Conservation (phyloP, 805 yeast species). For the Cyberlindnera mycetangii region DNA sequence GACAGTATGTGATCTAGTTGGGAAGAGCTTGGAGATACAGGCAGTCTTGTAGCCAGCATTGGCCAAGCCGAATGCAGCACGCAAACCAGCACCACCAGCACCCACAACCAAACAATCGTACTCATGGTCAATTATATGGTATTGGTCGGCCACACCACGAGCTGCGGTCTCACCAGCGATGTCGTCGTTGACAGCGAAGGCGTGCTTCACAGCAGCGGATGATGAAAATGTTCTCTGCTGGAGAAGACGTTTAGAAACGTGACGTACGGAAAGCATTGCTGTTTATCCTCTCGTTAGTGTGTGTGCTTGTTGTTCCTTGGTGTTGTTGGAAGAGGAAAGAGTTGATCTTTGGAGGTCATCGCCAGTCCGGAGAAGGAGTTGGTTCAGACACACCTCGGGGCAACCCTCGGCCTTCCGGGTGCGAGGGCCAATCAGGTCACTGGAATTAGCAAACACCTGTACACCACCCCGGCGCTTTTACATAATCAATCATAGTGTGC, state of each 20-base stretch:
- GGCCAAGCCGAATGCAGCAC: conserved; percentile 98
- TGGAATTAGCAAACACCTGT: conserved; percentile 21
- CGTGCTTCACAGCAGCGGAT: conserved; percentile 21
- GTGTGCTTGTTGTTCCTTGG: neutral
- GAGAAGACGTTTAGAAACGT: conserved; percentile 20
- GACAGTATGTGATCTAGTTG: conserved; percentile 97
- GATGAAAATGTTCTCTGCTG: conserved; percentile 23
- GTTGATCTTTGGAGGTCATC: neutral
- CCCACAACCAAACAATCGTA: conserved; percentile 98
- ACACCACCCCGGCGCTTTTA: conserved; percentile 13
- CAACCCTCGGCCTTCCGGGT: conserved; percentile 16
- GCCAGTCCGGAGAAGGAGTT: conserved; percentile 4
- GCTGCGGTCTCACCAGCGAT: conserved; percentile 52
- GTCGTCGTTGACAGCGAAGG: conserved; percentile 36
- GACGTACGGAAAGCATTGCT: conserved; percentile 27
- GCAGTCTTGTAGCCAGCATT: conserved; percentile 98
- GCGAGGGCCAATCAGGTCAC: conserved; percentile 16
- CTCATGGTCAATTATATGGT: conserved; percentile 94
- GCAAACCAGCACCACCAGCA: conserved; percentile 98
- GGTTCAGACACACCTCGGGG: conserved; percentile 18
- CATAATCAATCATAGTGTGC: conserved; percentile 1
- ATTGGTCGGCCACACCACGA: conserved; percentile 58
- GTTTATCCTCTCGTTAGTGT: neutral
- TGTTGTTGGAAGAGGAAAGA: neutral
- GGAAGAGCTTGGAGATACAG: conserved; percentile 94